A percentile compares a stretch with the other conserved stretches of the same genome.
Conservation (phyloP, 2,329 filamentous ascomycete genomes). For the Bretziella fagacearum region DNA sequence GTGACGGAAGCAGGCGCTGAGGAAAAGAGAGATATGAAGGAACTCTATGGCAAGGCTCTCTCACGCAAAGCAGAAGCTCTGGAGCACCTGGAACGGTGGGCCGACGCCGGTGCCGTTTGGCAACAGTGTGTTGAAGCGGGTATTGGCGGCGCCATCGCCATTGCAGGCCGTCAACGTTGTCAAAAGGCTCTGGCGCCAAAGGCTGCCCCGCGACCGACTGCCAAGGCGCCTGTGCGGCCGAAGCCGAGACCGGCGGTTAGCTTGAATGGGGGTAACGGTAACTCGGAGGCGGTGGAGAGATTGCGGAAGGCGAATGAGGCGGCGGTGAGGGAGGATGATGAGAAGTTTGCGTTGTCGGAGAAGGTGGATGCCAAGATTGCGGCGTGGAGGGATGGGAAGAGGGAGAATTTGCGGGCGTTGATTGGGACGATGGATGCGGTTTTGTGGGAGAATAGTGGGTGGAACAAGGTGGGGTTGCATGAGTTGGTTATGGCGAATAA, state of each 20-base stretch:
- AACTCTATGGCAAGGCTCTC: slow-evolving; percentile 83
- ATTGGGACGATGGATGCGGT: slow-evolving; percentile 75
- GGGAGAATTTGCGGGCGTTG: slow-evolving; percentile 79
- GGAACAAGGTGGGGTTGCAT: slow-evolving; percentile 92
- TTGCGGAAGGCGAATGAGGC: slow-evolving; percentile 72
- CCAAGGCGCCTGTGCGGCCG: slow-evolving; percentile 17
- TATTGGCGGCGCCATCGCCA: slow-evolving; percentile 68
- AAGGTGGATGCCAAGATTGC: slow-evolving; percentile 64
- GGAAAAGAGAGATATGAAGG: slow-evolving; percentile 68
- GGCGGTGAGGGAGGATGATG: slow-evolving; percentile 73
- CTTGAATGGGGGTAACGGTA: slow-evolving; percentile 19
- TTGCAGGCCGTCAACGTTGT: slow-evolving; percentile 74
- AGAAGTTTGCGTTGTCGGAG: slow-evolving; percentile 80
- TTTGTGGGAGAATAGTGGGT: slow-evolving; percentile 79
- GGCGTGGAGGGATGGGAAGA: slow-evolving; percentile 77
- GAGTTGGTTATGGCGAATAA: slow-evolving; percentile 85
- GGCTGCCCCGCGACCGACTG: slow-evolving; percentile 28
- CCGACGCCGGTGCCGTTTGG: slow-evolving; percentile 68
- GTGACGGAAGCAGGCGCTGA: slow-evolving; percentile 39
- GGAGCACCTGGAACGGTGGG: slow-evolving; percentile 90
- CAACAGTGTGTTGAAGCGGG: slow-evolving; percentile 66
- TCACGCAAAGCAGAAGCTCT: slow-evolving; percentile 90
- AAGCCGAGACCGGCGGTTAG: slow-evolving; percentile 13
- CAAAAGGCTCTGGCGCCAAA: slow-evolving; percentile 70
- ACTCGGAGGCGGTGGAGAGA: slow-evolving; percentile 63